Base-by-base conservation (phyloP, 2,329 filamentous ascomycete genomes). In the Ramularia collo-cygni region DNA sequence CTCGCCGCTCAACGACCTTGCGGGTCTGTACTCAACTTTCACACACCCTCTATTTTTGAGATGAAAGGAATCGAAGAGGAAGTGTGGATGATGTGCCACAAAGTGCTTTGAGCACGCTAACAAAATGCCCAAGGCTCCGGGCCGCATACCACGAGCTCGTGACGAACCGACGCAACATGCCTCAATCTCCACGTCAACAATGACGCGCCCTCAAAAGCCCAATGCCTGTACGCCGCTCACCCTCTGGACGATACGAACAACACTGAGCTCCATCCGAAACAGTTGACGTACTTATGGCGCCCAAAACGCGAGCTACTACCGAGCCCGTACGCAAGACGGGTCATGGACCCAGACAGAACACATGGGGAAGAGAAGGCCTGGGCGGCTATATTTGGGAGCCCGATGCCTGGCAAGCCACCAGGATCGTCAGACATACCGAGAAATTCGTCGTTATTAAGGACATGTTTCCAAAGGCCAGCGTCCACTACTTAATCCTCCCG, bases 401-500 rank as follows among this genome's bases (percentile, higher is more conserved):
- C n/a, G n/a, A n/a, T n/a, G n/a, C n/a, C n/a, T n/a, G n/a, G n/a
- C n/a, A n/a, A n/a, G n/a, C n/a, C n/a, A n/a, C n/a, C n/a, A n/a
- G n/a, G n/a, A n/a, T n/a, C n/a, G n/a, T n/a, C n/a, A n/a, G n/a
- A n/a, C n/a, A n/a, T n/a, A 76, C 77, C 48, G 69, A 76, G n/a
- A 66, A 78, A 44, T 86, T 83, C 50, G 84, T 89, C 36, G 75
- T 80, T 14, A 85, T 96, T 60, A 74, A 81, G 53, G 92, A 98
- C 66, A 69, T 79, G 46, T 98, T 79, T 59, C 89, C 92, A 7
- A 98, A 96, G 64, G 77, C 85, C 3, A 79, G 76, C 3, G 71
- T 95, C 3, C 92, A 98, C 83, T 98, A 2, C 76, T 96, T n/a
- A 77, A 96, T 4, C 86, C 89, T 5, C 83, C 89, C 35, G 76